Conservation (phyloP, 208 protist species). For the Crithidia brevicula region DNA sequence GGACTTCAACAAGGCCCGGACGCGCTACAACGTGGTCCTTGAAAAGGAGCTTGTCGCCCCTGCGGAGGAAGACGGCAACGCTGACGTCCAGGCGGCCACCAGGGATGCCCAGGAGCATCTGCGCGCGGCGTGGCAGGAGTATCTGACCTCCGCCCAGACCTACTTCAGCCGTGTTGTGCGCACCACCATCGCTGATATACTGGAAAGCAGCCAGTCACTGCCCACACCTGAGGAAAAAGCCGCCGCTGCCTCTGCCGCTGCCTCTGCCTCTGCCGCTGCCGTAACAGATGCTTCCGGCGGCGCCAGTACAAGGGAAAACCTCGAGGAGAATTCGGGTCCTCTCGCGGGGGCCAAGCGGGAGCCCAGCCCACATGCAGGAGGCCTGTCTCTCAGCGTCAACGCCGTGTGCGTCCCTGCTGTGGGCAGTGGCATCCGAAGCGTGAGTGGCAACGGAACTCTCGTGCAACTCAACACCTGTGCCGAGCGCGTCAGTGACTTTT, state of each 20-base stretch:
- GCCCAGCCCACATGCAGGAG: not conserved
- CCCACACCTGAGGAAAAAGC: not conserved
- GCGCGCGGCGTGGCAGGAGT: slow-evolving; percentile 57
- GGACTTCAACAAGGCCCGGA: slow-evolving; percentile 70
- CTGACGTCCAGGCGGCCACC: slow-evolving; percentile 39
- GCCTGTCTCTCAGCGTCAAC: slow-evolving; percentile 18
- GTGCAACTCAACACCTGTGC: slow-evolving; percentile 35
- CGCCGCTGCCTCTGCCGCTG: not conserved
- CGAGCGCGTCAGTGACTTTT: slow-evolving; percentile 83
- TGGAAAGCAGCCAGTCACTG: slow-evolving; percentile 9
- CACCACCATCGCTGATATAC: slow-evolving; percentile 32
- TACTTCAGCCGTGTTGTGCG: slow-evolving; percentile 44
- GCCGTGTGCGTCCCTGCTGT: slow-evolving; percentile 10
- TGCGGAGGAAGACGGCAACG: slow-evolving; percentile 34
- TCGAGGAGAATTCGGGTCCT: slow-evolving; percentile 7
- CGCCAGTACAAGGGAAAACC: slow-evolving; percentile 12
- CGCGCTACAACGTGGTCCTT: slow-evolving; percentile 59
- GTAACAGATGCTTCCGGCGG: not conserved
- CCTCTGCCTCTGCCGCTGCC: too few relatives aligned
- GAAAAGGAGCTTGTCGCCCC: slow-evolving; percentile 37
- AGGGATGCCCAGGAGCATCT: slow-evolving; percentile 38
- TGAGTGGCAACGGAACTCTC: not conserved
- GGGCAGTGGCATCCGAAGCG: slow-evolving; percentile 14
- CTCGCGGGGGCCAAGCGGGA: not conserved
- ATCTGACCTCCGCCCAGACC: slow-evolving; percentile 46